These are phyloP conservation scores for Colletotrichum echinochloae DNA, from an alignment of 2,329 filamentous ascomycete genomes.

Conservation along the genomic window DNA sequence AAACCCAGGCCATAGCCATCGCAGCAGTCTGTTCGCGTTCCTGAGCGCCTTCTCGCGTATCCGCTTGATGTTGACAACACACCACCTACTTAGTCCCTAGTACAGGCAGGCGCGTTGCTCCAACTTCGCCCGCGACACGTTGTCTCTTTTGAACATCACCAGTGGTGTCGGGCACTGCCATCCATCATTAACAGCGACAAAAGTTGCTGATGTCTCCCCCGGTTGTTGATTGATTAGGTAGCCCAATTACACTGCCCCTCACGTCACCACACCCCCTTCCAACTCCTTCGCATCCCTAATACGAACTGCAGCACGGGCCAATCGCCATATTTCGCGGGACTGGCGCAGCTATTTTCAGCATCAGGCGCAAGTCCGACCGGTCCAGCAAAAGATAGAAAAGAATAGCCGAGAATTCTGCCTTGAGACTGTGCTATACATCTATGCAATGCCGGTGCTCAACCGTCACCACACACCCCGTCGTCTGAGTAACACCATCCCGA, in stretches of 20 bases:
- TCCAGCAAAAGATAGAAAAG: background rate
- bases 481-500: conserved; percentile 1
- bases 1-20: background rate
- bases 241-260: conserved; percentile 17
- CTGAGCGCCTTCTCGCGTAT: conserved; percentile 3
- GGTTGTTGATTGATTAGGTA: background rate
- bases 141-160: background rate
- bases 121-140: conserved; percentile 7
- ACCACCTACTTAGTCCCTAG: background rate
- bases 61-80: background rate
- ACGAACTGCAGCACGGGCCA: conserved; percentile 36
- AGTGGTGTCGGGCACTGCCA: background rate
- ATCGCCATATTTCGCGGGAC: background rate
- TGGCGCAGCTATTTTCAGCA: conserved; percentile 33
- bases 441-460: background rate
- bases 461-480: conserved; percentile 5
- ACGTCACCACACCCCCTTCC: background rate
- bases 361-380: background rate
- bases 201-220: background rate
- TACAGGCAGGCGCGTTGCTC: background rate
- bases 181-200: conserved; percentile 5
- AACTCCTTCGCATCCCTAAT: conserved; percentile 30
- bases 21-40: background rate
- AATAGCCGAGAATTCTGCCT: background rate
- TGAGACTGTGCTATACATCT: background rate